Evolutionary conservation across 306 rosid genomes (phyloP).

Genomic region (Dryas drummondii): DNA sequence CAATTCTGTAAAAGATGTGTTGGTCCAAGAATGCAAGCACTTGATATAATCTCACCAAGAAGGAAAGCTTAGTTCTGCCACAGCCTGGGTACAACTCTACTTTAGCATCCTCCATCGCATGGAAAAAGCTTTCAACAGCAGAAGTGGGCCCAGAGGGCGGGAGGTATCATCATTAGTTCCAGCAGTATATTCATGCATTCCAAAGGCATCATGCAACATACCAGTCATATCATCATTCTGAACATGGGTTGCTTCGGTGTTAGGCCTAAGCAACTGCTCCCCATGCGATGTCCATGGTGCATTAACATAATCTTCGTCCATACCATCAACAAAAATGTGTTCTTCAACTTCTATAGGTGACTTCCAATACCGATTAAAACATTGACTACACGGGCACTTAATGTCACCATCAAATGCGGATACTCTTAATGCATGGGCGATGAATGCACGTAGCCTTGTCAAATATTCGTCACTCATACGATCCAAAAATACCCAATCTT

Average conservation of each 20-base stretch:
- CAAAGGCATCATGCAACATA: neutral
- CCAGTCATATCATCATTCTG: neutral
- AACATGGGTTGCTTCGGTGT: neutral
- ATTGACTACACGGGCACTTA: too few species aligned
- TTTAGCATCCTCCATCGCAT: neutral
- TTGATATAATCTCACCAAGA: neutral
- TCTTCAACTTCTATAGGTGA: too few species aligned
- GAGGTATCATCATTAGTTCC: neutral
- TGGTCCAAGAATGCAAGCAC: neutral
- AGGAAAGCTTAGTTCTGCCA: neutral
- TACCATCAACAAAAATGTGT: too few species aligned
- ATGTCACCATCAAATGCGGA: too few species aligned
- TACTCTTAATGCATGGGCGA: too few species aligned
- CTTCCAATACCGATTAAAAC: too few species aligned
- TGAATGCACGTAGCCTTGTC: too few species aligned
- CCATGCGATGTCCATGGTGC: neutral
- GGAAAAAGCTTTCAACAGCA: too few species aligned
- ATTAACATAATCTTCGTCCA: too few species aligned
- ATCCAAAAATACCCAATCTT: too few species aligned
- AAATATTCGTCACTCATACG: too few species aligned
- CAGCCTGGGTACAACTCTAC: neutral
- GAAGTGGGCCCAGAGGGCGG: neutral
- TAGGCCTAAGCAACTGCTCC: neutral
- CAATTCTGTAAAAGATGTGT: neutral
- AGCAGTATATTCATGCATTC: neutral